Evolutionary conservation across 306 rosid genomes (phyloP), one percentile per base, ranked within the genome.

Genomic region (Ormosia semicastrata): DNA sequence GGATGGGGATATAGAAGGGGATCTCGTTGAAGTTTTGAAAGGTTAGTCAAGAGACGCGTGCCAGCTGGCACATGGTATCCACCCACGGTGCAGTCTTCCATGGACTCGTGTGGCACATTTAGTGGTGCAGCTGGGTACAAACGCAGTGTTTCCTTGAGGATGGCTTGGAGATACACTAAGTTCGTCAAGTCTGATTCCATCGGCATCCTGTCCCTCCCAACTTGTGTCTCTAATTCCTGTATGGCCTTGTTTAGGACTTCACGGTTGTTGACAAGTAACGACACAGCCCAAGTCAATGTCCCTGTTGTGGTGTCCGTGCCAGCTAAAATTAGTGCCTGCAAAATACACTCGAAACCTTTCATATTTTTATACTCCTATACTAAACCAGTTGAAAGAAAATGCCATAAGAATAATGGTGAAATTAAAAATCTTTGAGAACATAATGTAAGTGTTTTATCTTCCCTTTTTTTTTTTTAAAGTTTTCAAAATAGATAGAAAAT

Each of bases 41-140:
- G 3, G 77, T 92, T 89, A 0, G 84, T 58, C 13, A 88, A 7
- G 3, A 92, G 69, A 7, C 85, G 89, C 0, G 91, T 91, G 50
- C 97, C 92, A 3, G 50, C 33, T 0, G 86, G 75, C 0, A 89
- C 63, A 14, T 77, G 68, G 30, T 75, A 85, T 4, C 94, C 97
- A 2, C 80, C 92, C 1, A 87, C 68, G 4, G 36, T 74, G 52
- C 93, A 90, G 0, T 93, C 94, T 53, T 87, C 63, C 2, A 8
- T 69, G 39, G 82, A 86, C 47, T 78, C 82, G 2, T 69, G 94
- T 0, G 88, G 89, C 0, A 63, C 7, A 33, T 10, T 56, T 0
- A 93, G 75, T 2, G 90, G 92, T 6, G 37, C 92, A 0, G 87
- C 58, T 13, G 93, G 94, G 17, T 88, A 88, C 67, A 92, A 17